Base-by-base conservation (phyloP, 208 protist genomes). In the Kentomonas sorsogonicus region DNA sequence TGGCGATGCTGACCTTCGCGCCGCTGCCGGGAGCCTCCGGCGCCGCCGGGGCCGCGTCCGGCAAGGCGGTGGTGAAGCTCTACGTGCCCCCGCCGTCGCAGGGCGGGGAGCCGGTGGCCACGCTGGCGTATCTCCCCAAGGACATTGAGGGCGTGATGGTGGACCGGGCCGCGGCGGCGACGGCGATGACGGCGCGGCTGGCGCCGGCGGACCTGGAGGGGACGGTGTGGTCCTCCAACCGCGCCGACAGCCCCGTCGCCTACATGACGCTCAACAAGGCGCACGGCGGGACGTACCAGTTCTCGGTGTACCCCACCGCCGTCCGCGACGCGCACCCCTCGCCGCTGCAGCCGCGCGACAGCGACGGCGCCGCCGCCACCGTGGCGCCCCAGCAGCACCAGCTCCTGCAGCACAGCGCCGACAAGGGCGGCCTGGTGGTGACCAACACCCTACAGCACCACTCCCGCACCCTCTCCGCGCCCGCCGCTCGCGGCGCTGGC, bases 241-340 rank as follows among this genome's bases (percentile, higher is more conserved):
- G 55, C 11, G 20, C n/a, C 16, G 18, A 16, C 6, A 3, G 18
- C 15, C 31, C 23, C 15, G 27, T 29, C 36, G 10, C 16, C 29
- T 34, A 40, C 34, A 39, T 72, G 40, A 40, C 76, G n/a, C 40
- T 76, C n/a, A 68, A 79, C 11, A 64, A 53, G 33, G 60, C 40
- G 25, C 13, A 58, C n/a, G 39, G 10, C 16, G 23, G 13, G n/a
- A 10, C 22, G 38, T 5, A 34, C 29, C 22, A 55, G 38, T 26
- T 65, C 13, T 50, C 48, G 13, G 23, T 65, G 38, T 65, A 52
- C 41, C 59, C 59, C 11, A 18, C 36, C 16, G 46, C 58, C 22
- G 4, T 9, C 58, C 9, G 30, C 27, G 20, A 20, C 51, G 10
- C 34, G 51, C 22, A 44, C n/a, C n/a, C n/a, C n/a, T n/a, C n/a